Evolutionary conservation across 2,329 filamentous ascomycete species (phyloP).

Genomic region (Coniella lustricola): DNA sequence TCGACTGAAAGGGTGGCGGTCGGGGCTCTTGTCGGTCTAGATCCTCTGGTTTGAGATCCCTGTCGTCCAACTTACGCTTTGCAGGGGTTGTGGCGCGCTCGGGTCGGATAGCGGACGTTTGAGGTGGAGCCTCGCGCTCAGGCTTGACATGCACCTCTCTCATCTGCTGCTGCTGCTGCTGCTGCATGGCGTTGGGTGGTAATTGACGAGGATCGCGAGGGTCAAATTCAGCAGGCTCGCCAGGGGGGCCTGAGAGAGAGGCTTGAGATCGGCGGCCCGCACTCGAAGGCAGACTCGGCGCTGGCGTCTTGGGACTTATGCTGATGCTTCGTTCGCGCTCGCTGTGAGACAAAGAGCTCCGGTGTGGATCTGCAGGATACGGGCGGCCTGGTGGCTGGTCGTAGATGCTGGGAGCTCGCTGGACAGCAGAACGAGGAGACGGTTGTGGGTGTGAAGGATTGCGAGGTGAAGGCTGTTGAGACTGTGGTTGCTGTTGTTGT

Average conservation of each 20-base stretch:
- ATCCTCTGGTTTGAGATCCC: slow-evolving; percentile 43
- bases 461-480: slow-evolving; percentile 21
- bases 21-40: slow-evolving; percentile 42
- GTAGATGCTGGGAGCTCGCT: slow-evolving; percentile 37
- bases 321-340: slow-evolving; percentile 66
- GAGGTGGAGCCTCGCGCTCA: slow-evolving; percentile 23
- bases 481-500: not conserved
- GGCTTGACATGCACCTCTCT: slow-evolving; percentile 18
- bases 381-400: slow-evolving; percentile 27
- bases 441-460: slow-evolving; percentile 6
- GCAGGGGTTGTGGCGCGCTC: slow-evolving; percentile 32
- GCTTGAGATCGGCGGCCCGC: slow-evolving; percentile 25
- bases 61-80: slow-evolving; percentile 43
- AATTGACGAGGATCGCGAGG: slow-evolving; percentile 20
- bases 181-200: slow-evolving; percentile 10
- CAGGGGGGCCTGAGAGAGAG: slow-evolving; percentile 17
- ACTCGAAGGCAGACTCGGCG: slow-evolving; percentile 44
- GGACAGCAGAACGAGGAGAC: slow-evolving; percentile 29
- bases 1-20: slow-evolving; percentile 42
- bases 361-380: slow-evolving; percentile 31
- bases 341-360: slow-evolving; percentile 46
- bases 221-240: slow-evolving; percentile 8
- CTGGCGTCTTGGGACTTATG: slow-evolving; percentile 70
- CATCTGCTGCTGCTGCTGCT: slow-evolving; percentile 1
- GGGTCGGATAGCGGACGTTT: slow-evolving; percentile 10